phyloP scores from a whole-genome alignment of 768 basidiomycete genomes.

The Serendipita vermifera region DNA sequence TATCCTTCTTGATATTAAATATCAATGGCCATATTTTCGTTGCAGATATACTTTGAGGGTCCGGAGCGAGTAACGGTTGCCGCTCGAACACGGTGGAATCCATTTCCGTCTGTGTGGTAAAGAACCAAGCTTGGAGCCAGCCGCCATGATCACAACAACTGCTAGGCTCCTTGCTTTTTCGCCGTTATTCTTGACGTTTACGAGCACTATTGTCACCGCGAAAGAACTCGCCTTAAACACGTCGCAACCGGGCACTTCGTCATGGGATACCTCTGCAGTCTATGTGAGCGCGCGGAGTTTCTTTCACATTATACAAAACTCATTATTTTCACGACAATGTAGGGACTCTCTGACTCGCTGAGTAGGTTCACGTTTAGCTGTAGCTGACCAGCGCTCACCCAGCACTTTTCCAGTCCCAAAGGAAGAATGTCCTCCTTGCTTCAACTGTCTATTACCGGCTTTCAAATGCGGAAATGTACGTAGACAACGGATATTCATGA shows the following conservation, averaged over 20 bases:
- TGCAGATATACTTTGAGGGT: background rate
- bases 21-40: conserved; percentile 5
- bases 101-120: too few relatives aligned
- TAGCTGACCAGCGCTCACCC: background rate
- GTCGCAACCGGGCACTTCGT: background rate
- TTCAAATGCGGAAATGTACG: conserved; percentile 74
- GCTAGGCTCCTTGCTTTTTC: background rate
- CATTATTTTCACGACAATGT: background rate
- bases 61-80: background rate
- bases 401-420: background rate
- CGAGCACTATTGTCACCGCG: background rate
- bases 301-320: too few relatives aligned
- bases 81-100: too few relatives aligned
- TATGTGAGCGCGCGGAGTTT: background rate
- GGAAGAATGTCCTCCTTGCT: conserved; percentile 46
- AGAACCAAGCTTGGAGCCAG: background rate
- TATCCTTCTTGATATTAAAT: background rate
- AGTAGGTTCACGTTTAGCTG: background rate
- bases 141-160: background rate
- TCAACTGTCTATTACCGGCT: conserved; percentile 87
- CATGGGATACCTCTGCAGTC: background rate
- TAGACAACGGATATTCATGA: background rate
- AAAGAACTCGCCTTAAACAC: background rate
- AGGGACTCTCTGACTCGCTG: background rate
- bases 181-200: background rate